Percentiles rank a stretch among this genome's conserved stretches.
Evolutionary conservation across 345 rosid species (phyloP).

Genomic region (Salix dunnii): DNA sequence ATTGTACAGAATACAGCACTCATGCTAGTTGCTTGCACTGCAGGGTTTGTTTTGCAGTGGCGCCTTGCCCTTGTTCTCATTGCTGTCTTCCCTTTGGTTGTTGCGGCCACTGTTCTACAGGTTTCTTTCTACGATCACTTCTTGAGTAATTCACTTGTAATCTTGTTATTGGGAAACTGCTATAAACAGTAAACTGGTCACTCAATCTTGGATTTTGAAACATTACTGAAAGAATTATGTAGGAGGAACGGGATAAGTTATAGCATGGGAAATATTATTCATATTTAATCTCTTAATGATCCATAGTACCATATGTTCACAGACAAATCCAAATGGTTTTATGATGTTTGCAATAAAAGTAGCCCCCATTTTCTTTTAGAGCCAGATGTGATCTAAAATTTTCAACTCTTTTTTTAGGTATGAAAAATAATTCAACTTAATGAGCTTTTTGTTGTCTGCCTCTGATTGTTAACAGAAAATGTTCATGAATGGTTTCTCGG

Average conservation of each 20-base stretch:
- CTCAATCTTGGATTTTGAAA: not conserved
- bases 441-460: not conserved
- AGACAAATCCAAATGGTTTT: not conserved
- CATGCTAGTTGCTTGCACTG: slow-evolving; percentile 95
- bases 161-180: not conserved
- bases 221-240: not conserved
- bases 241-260: not conserved
- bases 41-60: slow-evolving; percentile 96
- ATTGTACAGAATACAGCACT: slow-evolving; percentile 95
- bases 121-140: slow-evolving; percentile 34
- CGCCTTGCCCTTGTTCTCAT: slow-evolving; percentile 93
- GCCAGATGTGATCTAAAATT: not conserved
- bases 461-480: slow-evolving; percentile 61
- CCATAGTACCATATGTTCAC: not conserved
- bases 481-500: slow-evolving; percentile 97
- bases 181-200: not conserved
- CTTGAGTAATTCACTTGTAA: not conserved
- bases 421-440: not conserved
- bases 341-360: not conserved
- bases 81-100: slow-evolving; percentile 94
- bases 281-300: not conserved
- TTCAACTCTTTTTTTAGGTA: not conserved
- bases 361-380: not conserved
- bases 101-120: slow-evolving; percentile 98
- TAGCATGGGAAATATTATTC: not conserved